phyloP scores from a whole-genome alignment of 108 stramenopile species.

The Skeletonema costatum region DNA sequence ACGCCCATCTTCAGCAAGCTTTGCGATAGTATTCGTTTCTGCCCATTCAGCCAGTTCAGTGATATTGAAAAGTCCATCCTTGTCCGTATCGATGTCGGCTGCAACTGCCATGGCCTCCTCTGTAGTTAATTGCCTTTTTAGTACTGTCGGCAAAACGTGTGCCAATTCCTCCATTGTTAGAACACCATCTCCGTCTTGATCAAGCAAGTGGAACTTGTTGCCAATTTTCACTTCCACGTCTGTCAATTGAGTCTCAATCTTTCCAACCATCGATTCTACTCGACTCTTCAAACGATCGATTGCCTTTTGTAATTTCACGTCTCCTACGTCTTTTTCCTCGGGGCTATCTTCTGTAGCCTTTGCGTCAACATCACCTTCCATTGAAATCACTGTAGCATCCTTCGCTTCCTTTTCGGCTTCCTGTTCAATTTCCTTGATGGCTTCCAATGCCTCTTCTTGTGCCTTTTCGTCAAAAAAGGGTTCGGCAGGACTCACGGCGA shows the following conservation, averaged over 20 bases:
- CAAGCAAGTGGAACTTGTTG: slow-evolving; percentile 95
- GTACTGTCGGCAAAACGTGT: slow-evolving; percentile 68
- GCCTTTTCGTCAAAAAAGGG: slow-evolving; percentile 35
- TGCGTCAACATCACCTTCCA: slow-evolving; percentile 28
- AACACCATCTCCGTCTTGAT: slow-evolving; percentile 94
- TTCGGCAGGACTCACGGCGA: slow-evolving; percentile 16
- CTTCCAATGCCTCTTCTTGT: slow-evolving; percentile 32
- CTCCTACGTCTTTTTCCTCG: slow-evolving; percentile 22
- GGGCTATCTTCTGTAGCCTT: slow-evolving; percentile 27
- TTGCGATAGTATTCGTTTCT: slow-evolving; percentile 77
- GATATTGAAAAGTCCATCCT: slow-evolving; percentile 60
- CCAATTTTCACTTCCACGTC: slow-evolving; percentile 91
- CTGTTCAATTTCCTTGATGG: slow-evolving; percentile 46
- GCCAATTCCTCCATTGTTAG: slow-evolving; percentile 87
- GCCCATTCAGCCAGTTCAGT: slow-evolving; percentile 82
- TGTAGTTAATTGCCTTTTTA: slow-evolving; percentile 75
- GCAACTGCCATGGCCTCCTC: slow-evolving; percentile 88
- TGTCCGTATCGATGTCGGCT: slow-evolving; percentile 55
- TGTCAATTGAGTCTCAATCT: slow-evolving; percentile 90
- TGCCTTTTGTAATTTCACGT: slow-evolving; percentile 57
- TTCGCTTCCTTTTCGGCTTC: slow-evolving; percentile 56
- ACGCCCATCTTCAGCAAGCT: slow-evolving; percentile 84
- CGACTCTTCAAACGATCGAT: slow-evolving; percentile 73
- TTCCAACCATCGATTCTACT: slow-evolving; percentile 91
- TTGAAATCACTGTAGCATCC: slow-evolving; percentile 53